A percentile compares a stretch with the other conserved stretches of the same genome.
phyloP scores from a whole-genome alignment of 306 rosid genomes.

The Quillaja saponaria region DNA sequence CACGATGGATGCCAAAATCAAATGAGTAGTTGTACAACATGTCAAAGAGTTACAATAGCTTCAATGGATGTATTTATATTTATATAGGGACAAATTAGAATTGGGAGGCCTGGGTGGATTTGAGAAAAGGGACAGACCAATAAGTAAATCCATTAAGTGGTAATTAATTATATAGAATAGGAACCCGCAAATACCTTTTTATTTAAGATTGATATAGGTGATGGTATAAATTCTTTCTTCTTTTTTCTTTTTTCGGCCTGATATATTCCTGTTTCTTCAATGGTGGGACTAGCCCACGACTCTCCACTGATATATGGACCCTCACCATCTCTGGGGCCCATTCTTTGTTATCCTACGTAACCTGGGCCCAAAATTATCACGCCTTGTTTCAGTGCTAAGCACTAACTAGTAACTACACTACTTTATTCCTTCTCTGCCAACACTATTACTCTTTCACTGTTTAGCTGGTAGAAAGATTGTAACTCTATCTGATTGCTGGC shows the following conservation, averaged over 20 bases:
- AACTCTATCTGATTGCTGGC: too few species aligned
- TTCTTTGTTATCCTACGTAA: conserved; percentile 20
- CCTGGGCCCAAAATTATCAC: conserved; percentile 23
- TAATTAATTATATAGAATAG: too few species aligned
- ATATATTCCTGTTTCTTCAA: too few species aligned
- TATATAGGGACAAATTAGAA: too few species aligned
- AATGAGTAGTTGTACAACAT: too few species aligned
- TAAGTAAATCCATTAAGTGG: too few species aligned
- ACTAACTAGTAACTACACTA: too few species aligned
- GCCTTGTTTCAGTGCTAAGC: conserved; percentile 1
- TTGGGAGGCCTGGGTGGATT: too few species aligned
- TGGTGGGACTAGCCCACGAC: conserved; percentile 48
- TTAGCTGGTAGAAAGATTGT: not conserved
- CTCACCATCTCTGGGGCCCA: conserved; percentile 29
- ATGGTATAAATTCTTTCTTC: conserved; percentile 38
- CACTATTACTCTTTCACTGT: not conserved
- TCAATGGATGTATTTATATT: not conserved
- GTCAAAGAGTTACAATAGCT: not conserved
- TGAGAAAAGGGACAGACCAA: too few species aligned
- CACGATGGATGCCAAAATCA: too few species aligned
- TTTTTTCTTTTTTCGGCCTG: too few species aligned
- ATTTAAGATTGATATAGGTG: conserved; percentile 11
- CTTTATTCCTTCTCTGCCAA: not conserved
- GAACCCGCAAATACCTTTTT: conserved; percentile 8
- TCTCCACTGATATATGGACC: conserved; percentile 46